Percentiles rank a stretch among this genome's conserved stretches.
phyloP scores from a whole-genome alignment of 768 basidiomycete species.

The Nevesoporus exiguus region DNA sequence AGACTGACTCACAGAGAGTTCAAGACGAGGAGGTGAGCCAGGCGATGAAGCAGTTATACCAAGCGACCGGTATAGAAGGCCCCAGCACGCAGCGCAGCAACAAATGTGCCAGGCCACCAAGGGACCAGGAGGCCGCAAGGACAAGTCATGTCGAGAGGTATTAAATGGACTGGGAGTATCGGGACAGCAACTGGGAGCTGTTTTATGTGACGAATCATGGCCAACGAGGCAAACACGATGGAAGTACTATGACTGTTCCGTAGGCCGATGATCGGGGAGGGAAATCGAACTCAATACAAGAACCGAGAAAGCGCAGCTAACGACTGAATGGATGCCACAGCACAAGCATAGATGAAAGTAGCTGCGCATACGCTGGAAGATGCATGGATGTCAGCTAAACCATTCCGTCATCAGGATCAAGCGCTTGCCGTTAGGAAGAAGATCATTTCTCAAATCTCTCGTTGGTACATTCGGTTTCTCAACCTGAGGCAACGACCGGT shows the following conservation, averaged over 20 bases:
- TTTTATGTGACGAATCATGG: background rate
- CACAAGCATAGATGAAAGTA: background rate
- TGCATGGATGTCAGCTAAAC: background rate
- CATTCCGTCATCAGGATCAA: background rate
- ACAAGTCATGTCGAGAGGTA: background rate
- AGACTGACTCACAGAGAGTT: background rate
- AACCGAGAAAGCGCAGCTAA: background rate
- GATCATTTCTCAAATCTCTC: background rate
- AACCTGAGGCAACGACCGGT: background rate
- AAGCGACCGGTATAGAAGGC: background rate
- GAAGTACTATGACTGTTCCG: background rate
- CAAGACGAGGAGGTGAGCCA: background rate
- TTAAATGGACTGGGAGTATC: background rate
- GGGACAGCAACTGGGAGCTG: background rate
- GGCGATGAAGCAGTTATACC: background rate
- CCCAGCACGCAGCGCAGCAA: background rate
- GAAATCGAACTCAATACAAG: background rate
- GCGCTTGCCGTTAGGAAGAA: background rate
- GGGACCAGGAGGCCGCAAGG: background rate
- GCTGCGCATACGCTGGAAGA: background rate
- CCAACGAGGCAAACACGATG: background rate
- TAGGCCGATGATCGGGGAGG: background rate
- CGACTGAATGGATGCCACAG: background rate
- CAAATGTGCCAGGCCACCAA: background rate
- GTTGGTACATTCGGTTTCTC: background rate